Evolutionary conservation across 2,329 filamentous ascomycete species (phyloP), one percentile per base, ranked within the genome.

Genomic region (Claviceps maximensis): DNA sequence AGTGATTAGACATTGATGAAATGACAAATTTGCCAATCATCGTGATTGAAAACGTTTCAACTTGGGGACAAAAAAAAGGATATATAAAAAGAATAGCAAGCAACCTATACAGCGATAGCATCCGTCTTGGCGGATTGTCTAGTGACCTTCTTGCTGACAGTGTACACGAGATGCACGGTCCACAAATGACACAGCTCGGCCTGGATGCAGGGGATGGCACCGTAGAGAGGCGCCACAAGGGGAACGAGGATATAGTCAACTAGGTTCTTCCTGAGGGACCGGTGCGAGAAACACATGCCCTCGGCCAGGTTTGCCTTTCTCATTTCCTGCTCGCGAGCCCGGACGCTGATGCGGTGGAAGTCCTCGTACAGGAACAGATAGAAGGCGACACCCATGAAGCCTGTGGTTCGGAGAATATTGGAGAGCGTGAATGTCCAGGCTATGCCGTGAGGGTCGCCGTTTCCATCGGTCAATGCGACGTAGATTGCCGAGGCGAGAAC

Each of bases 101-200:
- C 9, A n/a, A n/a, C n/a, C n/a, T 41, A 41, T n/a, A 10, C 40
- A 41, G n/a, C 7, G 40, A 41, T 19, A 10, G 46, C 38, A 21
- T 49, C 38, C 19, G 72, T 71, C 54, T 73, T 74, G 33, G 71
- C 67, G 57, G 74, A 67, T 64, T 77, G 72, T 54, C 78, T 68
- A 2, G 74, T 78, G 60, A 80, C 77, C 63, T 87, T 88, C 67
- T 82, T 80, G 70, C 82, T 86, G 61, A 88, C 84, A 0, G 80
- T 78, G 66, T 88, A 88, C 12, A 84, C 80, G 58, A 88, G 64
- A 53, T 84, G 74, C 36, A 83, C 70, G 0, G 81, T 86, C 77
- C 82, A 87, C 61, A 87, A 80, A 63, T 88, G 84, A 61, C 75
- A 79, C 52, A 87, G 67, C 57, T 84, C 78, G 2, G 84, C 84